Conservation (phyloP, 306 rosid species). For the Astragalus membranaceus region DNA sequence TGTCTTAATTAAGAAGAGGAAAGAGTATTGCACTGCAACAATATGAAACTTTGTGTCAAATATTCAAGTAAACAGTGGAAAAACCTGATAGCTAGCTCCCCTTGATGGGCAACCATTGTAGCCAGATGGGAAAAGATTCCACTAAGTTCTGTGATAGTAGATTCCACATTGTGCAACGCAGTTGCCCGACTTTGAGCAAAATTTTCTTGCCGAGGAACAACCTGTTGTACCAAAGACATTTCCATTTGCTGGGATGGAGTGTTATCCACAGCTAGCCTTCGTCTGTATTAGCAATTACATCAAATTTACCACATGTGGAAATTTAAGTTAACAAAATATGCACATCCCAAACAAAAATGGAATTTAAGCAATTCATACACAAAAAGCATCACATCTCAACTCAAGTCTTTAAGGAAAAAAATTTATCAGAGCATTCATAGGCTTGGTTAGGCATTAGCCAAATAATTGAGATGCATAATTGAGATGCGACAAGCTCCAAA, state of each 20-base stretch:
- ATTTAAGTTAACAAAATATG: constrained; percentile 7
- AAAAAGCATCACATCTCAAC: background rate
- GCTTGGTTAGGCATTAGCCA: background rate
- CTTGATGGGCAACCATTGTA: constrained; percentile 97
- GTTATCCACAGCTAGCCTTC: constrained; percentile 80
- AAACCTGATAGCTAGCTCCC: constrained; percentile 97
- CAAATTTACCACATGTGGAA: constrained; percentile 24
- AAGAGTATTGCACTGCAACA: background rate
- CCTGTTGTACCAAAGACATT: constrained; percentile 94
- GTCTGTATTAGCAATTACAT: constrained; percentile 48
- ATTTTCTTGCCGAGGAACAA: constrained; percentile 74
- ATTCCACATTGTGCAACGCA: constrained; percentile 92
- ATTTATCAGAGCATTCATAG: background rate
- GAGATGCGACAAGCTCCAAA: background rate
- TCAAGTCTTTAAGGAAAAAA: background rate
- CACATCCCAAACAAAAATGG: background rate
- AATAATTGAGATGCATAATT: background rate
- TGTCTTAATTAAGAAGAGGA: background rate
- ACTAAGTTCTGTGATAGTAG: constrained; percentile 90
- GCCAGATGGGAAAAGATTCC: constrained; percentile 91
- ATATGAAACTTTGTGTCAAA: background rate
- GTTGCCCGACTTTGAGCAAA: constrained; percentile 60
- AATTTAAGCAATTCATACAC: background rate
- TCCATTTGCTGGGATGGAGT: constrained; percentile 91
- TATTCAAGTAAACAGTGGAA: constrained; percentile 13